phyloP scores from a whole-genome alignment of 768 basidiomycete species.

The Russula griseocarnosa region DNA sequence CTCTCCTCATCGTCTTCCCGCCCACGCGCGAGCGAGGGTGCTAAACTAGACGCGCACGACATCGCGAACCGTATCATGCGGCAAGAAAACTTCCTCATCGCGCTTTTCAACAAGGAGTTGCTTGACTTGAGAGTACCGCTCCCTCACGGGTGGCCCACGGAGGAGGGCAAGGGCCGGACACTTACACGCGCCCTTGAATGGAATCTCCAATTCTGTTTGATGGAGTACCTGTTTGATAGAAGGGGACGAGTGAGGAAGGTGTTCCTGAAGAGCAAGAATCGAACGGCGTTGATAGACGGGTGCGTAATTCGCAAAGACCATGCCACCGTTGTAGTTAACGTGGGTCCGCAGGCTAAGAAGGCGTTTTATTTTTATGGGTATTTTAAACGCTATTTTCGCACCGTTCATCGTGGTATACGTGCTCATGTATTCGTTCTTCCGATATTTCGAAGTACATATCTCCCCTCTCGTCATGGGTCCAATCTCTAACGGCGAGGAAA shows the following conservation, averaged over 20 bases:
- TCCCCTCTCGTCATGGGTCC: not conserved
- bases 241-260: conserved; percentile 86
- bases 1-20: conserved; percentile 58
- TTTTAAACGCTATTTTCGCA: conserved; percentile 90
- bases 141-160: conserved; percentile 53
- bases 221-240: conserved; percentile 92
- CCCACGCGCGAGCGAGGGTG: conserved; percentile 61
- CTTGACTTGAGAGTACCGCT: conserved; percentile 84
- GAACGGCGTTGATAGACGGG: conserved; percentile 77
- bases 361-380: conserved; percentile 95
- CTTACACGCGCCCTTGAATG: conserved; percentile 92
- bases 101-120: conserved; percentile 94
- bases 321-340: conserved; percentile 7
- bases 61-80: conserved; percentile 97
- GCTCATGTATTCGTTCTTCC: conserved; percentile 98
- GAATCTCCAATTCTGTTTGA: conserved; percentile 93
- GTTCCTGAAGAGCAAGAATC: conserved; percentile 83
- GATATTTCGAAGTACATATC: conserved; percentile 88
- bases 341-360: conserved; percentile 56
- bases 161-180: conserved; percentile 67
- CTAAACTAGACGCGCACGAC: conserved; percentile 95
- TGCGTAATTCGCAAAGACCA: conserved; percentile 33
- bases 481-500: not conserved
- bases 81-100: conserved; percentile 97
- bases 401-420: conserved; percentile 97